Conservation (phyloP, 371 early-diverging fungal species). For the Mortierella sp. region DNA sequence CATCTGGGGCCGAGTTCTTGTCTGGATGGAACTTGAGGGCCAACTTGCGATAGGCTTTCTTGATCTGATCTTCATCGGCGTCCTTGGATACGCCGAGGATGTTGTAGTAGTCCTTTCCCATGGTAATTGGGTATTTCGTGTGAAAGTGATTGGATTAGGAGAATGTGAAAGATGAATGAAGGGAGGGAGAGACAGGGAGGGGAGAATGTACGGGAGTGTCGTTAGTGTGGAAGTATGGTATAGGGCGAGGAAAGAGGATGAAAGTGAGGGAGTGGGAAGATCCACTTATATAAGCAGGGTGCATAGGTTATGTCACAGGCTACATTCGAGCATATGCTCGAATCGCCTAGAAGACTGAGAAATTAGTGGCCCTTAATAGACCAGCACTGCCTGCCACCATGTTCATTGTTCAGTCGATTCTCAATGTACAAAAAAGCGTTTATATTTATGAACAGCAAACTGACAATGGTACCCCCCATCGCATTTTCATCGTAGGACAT, state of each 20-base stretch:
- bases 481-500: no score
- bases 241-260: no score
- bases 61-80: constrained; percentile 89
- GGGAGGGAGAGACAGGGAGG: background rate
- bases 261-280: no score
- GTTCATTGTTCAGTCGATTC: no score
- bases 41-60: constrained; percentile 93
- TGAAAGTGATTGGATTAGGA: background rate
- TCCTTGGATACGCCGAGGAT: constrained; percentile 87
- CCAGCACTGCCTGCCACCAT: no score
- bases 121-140: constrained; percentile 36
- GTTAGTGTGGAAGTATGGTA: no score
- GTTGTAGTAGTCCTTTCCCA: constrained; percentile 94
- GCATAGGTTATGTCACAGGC: background rate
- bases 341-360: no score
- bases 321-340: background rate
- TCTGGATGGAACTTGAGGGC: constrained; percentile 92
- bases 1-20: constrained; percentile 59
- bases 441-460: no score
- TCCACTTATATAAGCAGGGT: background rate
- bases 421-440: no score
- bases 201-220: no score
- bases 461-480: no score
- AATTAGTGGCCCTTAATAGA: no score
- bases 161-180: background rate